These are phyloP conservation scores for Pythium grandisporangium DNA, from an alignment of 352 stramenopile genomes.

Conservation along the genomic window DNA sequence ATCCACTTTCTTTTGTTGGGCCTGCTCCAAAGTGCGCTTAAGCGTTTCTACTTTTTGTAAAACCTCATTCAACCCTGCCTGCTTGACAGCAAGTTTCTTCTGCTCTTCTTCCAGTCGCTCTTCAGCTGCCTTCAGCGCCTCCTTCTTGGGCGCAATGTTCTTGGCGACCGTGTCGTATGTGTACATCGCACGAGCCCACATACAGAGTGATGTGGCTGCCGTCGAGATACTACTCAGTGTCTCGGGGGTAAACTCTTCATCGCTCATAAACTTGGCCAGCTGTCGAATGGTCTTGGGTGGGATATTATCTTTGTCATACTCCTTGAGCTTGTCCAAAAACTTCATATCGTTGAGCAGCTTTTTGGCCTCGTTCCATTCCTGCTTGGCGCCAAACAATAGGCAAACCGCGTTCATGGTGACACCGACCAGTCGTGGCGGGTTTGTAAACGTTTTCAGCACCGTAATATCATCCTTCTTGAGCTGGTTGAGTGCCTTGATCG, in stretches of 20 bases:
- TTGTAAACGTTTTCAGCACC: slow-evolving; percentile 89
- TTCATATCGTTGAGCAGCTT: slow-evolving; percentile 90
- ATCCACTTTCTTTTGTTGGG: slow-evolving; percentile 90
- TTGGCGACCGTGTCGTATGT: slow-evolving; percentile 92
- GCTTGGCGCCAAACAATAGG: slow-evolving; percentile 81
- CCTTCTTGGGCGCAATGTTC: slow-evolving; percentile 91
- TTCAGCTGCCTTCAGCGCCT: slow-evolving; percentile 83
- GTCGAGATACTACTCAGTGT: slow-evolving; percentile 86
- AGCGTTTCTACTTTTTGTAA: slow-evolving; percentile 81
- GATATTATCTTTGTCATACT: slow-evolving; percentile 87
- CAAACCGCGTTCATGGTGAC: slow-evolving; percentile 92
- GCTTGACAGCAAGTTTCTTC: slow-evolving; percentile 80
- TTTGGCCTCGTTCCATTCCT: slow-evolving; percentile 90
- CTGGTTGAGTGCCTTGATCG: slow-evolving; percentile 85
- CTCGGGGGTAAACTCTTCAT: slow-evolving; percentile 88
- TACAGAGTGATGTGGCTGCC: slow-evolving; percentile 88
- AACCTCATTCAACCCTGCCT: slow-evolving; percentile 71
- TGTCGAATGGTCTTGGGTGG: slow-evolving; percentile 84
- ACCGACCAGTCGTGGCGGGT: slow-evolving; percentile 80
- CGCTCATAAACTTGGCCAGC: slow-evolving; percentile 83
- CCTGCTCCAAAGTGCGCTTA: slow-evolving; percentile 82
- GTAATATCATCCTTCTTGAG: slow-evolving; percentile 92
- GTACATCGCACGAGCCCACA: slow-evolving; percentile 92
- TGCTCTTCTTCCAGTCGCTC: slow-evolving; percentile 83
- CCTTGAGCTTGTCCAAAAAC: slow-evolving; percentile 84